Conservation (phyloP, 106 monocot species). For the Alisma plantagoaquatica region DNA sequence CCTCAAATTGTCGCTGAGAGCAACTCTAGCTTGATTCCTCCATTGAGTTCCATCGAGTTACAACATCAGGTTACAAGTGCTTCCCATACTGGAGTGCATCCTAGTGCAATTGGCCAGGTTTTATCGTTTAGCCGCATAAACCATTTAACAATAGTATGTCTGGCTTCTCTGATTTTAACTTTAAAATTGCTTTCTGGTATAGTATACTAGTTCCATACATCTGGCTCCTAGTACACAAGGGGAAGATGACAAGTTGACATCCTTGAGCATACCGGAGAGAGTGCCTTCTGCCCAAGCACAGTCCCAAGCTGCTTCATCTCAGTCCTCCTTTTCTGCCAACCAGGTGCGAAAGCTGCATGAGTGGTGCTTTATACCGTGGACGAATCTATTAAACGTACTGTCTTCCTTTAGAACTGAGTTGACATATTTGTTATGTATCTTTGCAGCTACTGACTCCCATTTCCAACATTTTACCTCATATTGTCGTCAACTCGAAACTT, state of each 20-base stretch:
- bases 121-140: too few relatives aligned
- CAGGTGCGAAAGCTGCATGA: too few relatives aligned
- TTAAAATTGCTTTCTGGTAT: constrained; percentile 5
- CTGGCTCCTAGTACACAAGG: constrained; percentile 36
- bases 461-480: constrained; percentile 48
- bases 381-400: too few relatives aligned
- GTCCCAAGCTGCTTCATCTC: constrained; percentile 45
- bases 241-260: constrained; percentile 72
- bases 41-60: constrained; percentile 51
- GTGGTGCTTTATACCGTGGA: too few relatives aligned
- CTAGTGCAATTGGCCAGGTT: constrained; percentile 56
- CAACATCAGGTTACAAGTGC: constrained; percentile 49
- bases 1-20: constrained; percentile 44
- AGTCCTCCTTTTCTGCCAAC: constrained; percentile 59
- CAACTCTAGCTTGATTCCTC: constrained; percentile 30
- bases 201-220: constrained; percentile 66
- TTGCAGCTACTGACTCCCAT: constrained; percentile 54
- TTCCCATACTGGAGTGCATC: constrained; percentile 38
- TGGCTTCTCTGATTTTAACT: too few relatives aligned
- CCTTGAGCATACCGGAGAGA: constrained; percentile 63
- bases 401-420: too few relatives aligned
- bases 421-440: constrained; percentile 9
- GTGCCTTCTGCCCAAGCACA: constrained; percentile 48
- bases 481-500: constrained; percentile 81
- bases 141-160: too few relatives aligned